Base-by-base conservation (phyloP, 2,329 filamentous ascomycete genomes). In the Tolypocladium sp. region DNA sequence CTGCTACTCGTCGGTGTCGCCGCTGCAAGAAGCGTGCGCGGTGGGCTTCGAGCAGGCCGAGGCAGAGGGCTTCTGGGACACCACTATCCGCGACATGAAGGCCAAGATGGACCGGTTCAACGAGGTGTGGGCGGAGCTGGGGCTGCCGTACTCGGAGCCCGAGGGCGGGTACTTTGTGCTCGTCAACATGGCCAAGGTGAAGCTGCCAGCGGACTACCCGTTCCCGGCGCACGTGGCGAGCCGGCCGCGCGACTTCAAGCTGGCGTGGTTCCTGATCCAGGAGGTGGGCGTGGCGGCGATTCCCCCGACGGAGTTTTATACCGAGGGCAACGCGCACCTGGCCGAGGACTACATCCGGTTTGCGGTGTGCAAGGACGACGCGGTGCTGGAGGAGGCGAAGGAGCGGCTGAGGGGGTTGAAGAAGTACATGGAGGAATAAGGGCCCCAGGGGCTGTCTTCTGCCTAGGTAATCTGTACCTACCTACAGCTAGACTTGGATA, bases 151-250 rank as follows among this genome's bases (percentile, higher is more conserved):
- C 77, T 93, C 91, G 1, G 89, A 96, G 61, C 94, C 94, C 5
- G 92, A 99, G 73, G 94, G 94, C 57, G 94, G 94, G 25, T 99
- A 99, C 79, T 99, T 99, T 70, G 91, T 99, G 44, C 84, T 99
- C 57, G 94, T 91, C 63, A 99, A 99, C 77, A 87, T 97, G 81
- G 80, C 84, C 59, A 92, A 93, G 71, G 91, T 99, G 59, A 85
- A 89, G 71, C 72, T 99, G 6, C 94, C 94, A 0, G 82, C 81
- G 5, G 86, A 87, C 70, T 99, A 97, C 73, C 83, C 88, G 0
- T 97, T 97, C 79, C 94, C 94, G 35, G 80, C 87, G 1, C 91
- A 97, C 70, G 93, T 99, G 41, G 90, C 89, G 17, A 86, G 81
- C 68, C 84, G 94, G 2, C 91, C 94, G 30, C 82, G 94, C 37